Conservation (phyloP, 2,329 filamentous ascomycete genomes). For the Amphichorda felina region DNA sequence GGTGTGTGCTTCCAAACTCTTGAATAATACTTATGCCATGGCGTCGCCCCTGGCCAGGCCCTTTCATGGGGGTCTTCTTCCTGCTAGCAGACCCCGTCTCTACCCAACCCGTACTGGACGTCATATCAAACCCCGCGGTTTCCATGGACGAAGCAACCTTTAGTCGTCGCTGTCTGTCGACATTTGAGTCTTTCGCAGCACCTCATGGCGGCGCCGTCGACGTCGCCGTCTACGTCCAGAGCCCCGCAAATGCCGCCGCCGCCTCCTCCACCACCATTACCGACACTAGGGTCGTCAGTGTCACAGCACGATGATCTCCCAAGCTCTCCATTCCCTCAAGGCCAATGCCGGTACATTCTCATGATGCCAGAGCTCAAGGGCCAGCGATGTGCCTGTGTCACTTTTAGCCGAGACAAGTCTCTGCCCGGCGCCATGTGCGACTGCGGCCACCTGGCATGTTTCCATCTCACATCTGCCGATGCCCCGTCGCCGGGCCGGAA, state of each 20-base stretch:
- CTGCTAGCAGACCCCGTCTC: too few species aligned
- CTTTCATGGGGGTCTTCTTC: not conserved
- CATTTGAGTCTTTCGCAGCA: not conserved
- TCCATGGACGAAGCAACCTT: not conserved
- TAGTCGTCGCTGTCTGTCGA: not conserved
- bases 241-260: slow-evolving; percentile 22
- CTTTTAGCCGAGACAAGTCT: slow-evolving; percentile 41
- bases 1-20: too few species aligned
- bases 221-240: not conserved
- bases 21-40: not conserved
- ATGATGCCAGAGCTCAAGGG: slow-evolving; percentile 44
- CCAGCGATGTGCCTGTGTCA: slow-evolving; percentile 45
- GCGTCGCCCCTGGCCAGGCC: not conserved
- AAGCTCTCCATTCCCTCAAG: slow-evolving; percentile 33
- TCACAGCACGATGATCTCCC: not conserved
- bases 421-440: slow-evolving; percentile 43
- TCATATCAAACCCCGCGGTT: not conserved
- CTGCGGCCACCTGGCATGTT: slow-evolving; percentile 49
- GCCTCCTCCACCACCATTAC: slow-evolving; percentile 23
- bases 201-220: not conserved
- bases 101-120: not conserved
- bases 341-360: slow-evolving; percentile 48
- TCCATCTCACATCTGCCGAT: slow-evolving; percentile 38
- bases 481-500: slow-evolving; percentile 35
- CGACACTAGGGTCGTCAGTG: not conserved